Percentiles rank a stretch among this genome's conserved stretches.
Conservation (phyloP, 2,329 filamentous ascomycete genomes). For the Madurella mycetomatis region DNA sequence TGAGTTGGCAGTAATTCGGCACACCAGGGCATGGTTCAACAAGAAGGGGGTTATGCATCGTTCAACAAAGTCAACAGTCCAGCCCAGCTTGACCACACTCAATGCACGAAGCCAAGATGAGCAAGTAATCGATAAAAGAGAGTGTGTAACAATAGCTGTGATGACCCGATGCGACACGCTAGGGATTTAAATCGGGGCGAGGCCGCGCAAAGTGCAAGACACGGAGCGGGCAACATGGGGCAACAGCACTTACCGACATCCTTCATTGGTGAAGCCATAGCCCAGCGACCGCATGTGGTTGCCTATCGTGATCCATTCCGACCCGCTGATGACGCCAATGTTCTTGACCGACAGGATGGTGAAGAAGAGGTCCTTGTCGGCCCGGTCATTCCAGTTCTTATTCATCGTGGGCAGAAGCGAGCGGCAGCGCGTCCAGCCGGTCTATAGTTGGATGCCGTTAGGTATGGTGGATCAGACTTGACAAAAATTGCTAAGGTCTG, state of each 20-base stretch:
- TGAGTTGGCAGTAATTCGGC: too few relatives aligned
- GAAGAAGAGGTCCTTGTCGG: constrained; percentile 60
- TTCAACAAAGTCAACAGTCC: not conserved
- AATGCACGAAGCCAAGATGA: not conserved
- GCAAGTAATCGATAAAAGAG: too few relatives aligned
- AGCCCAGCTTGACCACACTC: not conserved
- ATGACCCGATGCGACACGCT: too few relatives aligned
- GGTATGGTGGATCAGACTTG: constrained; percentile 18
- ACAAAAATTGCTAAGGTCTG: constrained; percentile 29
- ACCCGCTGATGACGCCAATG: constrained; percentile 58
- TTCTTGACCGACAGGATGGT: constrained; percentile 59
- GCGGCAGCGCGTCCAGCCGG: not conserved
- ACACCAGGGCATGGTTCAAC: too few relatives aligned
- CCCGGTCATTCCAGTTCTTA: constrained; percentile 59
- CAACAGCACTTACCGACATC: constrained; percentile 51
- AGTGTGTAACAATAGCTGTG: too few relatives aligned
- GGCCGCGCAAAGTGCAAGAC: not conserved
- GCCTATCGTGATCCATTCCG: constrained; percentile 59
- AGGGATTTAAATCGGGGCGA: not conserved
- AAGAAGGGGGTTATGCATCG: too few relatives aligned
- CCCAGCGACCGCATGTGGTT: constrained; percentile 56
- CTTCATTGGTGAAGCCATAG: constrained; percentile 61
- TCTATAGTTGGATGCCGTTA: constrained; percentile 4
- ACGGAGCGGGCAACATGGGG: not conserved
- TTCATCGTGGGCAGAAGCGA: constrained; percentile 39